Conservation (phyloP, 495 filamentous ascomycete species). For the Penicillium alfredii region DNA sequence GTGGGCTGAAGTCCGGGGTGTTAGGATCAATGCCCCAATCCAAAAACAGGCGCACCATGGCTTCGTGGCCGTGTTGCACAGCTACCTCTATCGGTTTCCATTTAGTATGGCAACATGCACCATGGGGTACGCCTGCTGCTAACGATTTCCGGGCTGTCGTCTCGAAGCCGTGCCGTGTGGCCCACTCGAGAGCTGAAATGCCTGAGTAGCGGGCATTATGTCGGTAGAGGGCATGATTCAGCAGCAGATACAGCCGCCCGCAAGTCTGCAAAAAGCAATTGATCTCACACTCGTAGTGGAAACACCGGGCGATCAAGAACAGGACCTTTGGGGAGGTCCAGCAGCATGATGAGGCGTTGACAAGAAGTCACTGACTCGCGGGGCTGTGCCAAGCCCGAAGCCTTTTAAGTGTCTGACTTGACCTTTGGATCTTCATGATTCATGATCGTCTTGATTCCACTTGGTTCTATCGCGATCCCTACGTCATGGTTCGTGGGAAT, state of each 20-base stretch:
- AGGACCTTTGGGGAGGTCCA: no score
- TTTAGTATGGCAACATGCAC: not conserved
- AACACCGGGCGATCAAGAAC: no score
- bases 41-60: constrained; percentile 1
- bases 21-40: constrained; percentile 1
- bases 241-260: not conserved
- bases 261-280: constrained; percentile 1
- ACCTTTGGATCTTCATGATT: constrained; percentile 1
- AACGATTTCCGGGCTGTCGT: not conserved
- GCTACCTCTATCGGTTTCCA: constrained; percentile 1
- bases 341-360: no score
- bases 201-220: not conserved
- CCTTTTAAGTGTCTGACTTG: no score
- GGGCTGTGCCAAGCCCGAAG: no score
- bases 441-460: constrained; percentile 2
- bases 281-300: constrained; percentile 1
- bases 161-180: not conserved
- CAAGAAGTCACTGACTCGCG: no score
- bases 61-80: constrained; percentile 1
- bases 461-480: no score
- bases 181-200: constrained; percentile 2
- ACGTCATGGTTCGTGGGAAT: no score
- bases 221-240: constrained; percentile 1
- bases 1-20: no score
- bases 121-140: not conserved